Evolutionary conservation across 306 rosid genomes (phyloP).

Genomic region (Nissolia schottii): DNA sequence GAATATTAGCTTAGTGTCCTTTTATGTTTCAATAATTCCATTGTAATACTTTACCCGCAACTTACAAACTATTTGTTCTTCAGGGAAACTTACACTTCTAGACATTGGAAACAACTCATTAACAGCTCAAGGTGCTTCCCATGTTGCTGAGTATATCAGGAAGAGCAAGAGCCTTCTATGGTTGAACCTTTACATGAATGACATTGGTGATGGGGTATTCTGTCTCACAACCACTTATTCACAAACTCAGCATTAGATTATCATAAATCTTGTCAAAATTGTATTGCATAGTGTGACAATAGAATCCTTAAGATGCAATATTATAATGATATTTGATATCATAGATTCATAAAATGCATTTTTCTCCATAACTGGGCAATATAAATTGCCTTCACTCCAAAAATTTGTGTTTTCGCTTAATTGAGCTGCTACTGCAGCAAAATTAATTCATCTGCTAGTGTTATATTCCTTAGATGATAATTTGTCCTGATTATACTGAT

Average conservation of each 20-base stretch:
- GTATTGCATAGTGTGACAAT: background rate
- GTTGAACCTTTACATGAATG: slow-evolving; percentile 94
- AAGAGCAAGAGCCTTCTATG: slow-evolving; percentile 68
- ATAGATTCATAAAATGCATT: background rate
- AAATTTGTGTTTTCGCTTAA: background rate
- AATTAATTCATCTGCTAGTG: background rate
- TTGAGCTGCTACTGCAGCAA: background rate
- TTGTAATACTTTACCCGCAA: slow-evolving; percentile 1
- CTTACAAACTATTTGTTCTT: slow-evolving; percentile 38
- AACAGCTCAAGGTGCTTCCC: slow-evolving; percentile 76
- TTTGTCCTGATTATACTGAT: background rate
- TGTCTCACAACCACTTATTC: slow-evolving; percentile 18
- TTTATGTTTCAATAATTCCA: slow-evolving; percentile 3
- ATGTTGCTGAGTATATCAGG: slow-evolving; percentile 73
- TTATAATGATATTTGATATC: background rate
- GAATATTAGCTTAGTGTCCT: background rate
- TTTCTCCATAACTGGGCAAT: background rate
- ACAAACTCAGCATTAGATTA: background rate
- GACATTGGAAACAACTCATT: slow-evolving; percentile 89
- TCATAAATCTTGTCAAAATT: slow-evolving; percentile 12
- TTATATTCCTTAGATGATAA: slow-evolving; percentile 9
- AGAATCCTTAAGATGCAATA: background rate
- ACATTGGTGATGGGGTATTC: slow-evolving; percentile 91
- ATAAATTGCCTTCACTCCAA: background rate
- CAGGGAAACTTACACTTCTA: slow-evolving; percentile 74